Conservation (phyloP, 2,329 filamentous ascomycete species). For the Stachybotrys chartarum region DNA sequence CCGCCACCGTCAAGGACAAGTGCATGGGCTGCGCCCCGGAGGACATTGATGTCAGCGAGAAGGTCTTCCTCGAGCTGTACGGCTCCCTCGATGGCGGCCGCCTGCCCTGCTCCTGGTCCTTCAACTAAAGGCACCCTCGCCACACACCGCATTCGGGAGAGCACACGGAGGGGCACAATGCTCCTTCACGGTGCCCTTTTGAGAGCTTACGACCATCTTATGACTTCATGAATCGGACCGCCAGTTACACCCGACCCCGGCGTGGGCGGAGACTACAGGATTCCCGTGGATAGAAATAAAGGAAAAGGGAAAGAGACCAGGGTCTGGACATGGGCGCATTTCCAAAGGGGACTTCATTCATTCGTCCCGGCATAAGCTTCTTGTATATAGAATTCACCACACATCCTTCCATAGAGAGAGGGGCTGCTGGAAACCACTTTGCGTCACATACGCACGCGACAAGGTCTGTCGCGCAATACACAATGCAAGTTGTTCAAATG, state of each 20-base stretch:
- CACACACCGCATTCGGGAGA: neutral
- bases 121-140: conserved; percentile 24
- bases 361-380: neutral
- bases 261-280: neutral
- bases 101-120: conserved; percentile 35
- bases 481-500: neutral
- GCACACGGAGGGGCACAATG: neutral
- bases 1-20: conserved; percentile 63
- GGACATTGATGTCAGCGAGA: conserved; percentile 54
- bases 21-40: conserved; percentile 58
- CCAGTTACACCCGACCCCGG: neutral
- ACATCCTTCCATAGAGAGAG: too few relatives aligned
- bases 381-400: neutral
- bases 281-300: neutral
- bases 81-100: conserved; percentile 37
- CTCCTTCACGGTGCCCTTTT: neutral
- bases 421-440: too few relatives aligned
- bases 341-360: neutral
- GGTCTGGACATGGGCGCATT: neutral
- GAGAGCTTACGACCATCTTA: neutral
- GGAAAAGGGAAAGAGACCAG: neutral
- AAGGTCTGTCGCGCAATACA: neutral
- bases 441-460: neutral
- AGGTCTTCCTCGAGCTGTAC: conserved; percentile 47
- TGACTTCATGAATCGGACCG: neutral